These are phyloP conservation scores for Aspergillus hancockii DNA, from an alignment of 495 filamentous ascomycete species.

Conservation along the genomic window DNA sequence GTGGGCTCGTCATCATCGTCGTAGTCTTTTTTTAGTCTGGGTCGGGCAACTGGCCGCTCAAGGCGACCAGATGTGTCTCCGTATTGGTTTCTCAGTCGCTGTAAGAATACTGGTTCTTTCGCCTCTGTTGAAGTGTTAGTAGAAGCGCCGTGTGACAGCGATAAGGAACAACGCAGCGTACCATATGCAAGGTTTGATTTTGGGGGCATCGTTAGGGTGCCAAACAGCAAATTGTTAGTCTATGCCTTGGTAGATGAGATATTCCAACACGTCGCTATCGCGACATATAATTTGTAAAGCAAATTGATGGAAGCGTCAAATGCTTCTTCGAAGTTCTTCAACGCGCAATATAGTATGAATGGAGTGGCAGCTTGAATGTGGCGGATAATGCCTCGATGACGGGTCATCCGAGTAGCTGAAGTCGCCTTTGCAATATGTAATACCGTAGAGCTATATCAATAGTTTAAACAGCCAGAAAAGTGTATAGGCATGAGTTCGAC, in stretches of 20 bases:
- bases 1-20: conserved; percentile 51
- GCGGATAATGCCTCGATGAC: neutral
- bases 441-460: neutral
- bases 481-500: neutral
- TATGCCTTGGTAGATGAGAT: neutral
- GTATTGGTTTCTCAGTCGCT: conserved; percentile 44
- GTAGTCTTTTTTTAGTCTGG: conserved; percentile 36
- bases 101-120: conserved; percentile 51
- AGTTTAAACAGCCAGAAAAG: neutral
- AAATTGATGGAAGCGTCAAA: neutral
- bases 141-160: neutral
- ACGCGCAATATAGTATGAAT: neutral
- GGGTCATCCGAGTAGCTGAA: neutral
- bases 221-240: conserved; percentile 13
- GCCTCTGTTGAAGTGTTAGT: conserved; percentile 30
- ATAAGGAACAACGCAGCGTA: conserved; percentile 20
- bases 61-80: conserved; percentile 40
- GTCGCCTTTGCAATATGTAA: neutral
- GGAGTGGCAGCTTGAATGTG: neutral
- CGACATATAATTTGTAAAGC: conserved; percentile 3
- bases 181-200: conserved; percentile 52
- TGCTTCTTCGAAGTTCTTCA: neutral
- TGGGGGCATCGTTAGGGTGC: conserved; percentile 39
- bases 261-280: neutral
- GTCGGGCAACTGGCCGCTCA: conserved; percentile 42